Percentiles rank a stretch among this genome's conserved stretches.
Evolutionary conservation across 1,284 basidiomycete species (phyloP).

Genomic region (Ceratobasidium sp.): DNA sequence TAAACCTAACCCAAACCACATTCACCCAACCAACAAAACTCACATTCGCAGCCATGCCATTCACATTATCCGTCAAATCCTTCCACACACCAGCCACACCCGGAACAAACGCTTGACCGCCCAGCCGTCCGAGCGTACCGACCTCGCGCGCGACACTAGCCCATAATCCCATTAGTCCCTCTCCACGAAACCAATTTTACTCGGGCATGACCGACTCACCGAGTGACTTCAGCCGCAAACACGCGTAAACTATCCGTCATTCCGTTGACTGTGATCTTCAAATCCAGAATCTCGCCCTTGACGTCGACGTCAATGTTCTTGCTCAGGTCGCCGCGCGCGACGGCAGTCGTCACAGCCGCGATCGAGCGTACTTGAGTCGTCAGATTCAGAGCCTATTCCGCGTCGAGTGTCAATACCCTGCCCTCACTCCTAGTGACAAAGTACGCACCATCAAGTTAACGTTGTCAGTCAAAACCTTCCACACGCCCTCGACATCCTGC

Average conservation of each 20-base stretch:
- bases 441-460: constrained; percentile 75
- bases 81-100: constrained; percentile 99
- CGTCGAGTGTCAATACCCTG: background rate
- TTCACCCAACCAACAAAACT: constrained; percentile 54
- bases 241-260: constrained; percentile 91
- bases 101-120: constrained; percentile 87
- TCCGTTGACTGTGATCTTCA: constrained; percentile 80
- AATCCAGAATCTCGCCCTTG: constrained; percentile 89
- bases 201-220: constrained; percentile 53
- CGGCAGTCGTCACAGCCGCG: constrained; percentile 88
- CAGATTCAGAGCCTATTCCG: constrained; percentile 80
- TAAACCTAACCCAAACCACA: constrained; percentile 36
- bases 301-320: constrained; percentile 93
- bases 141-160: constrained; percentile 87
- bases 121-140: constrained; percentile 90
- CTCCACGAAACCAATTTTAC: constrained; percentile 57
- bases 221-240: constrained; percentile 90
- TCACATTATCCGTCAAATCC: constrained; percentile 95
- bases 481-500: constrained; percentile 89
- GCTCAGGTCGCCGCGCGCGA: constrained; percentile 88
- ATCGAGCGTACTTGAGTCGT: constrained; percentile 93
- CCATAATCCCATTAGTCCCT: constrained; percentile 60
- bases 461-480: constrained; percentile 76
- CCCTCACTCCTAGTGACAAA: background rate
- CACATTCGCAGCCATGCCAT: constrained; percentile 87